Evolutionary conservation across 345 rosid genomes (phyloP).

Genomic region (Pistacia integerrima): DNA sequence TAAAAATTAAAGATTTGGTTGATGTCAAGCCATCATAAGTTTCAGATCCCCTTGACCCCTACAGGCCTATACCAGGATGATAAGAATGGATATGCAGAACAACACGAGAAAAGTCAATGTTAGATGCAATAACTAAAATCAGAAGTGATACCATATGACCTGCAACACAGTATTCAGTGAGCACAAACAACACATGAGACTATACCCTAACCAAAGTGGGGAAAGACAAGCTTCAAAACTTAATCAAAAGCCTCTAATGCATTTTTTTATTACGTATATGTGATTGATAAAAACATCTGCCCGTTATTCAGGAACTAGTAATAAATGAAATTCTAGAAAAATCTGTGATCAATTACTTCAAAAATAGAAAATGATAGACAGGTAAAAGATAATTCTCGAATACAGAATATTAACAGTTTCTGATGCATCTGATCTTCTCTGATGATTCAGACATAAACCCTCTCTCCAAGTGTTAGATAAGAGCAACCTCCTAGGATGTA

Average conservation of each 20-base stretch:
- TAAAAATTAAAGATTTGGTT: neutral
- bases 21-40: neutral
- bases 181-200: neutral
- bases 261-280: neutral
- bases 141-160: neutral
- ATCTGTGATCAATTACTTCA: neutral
- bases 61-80: too few species aligned
- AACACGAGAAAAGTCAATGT: neutral
- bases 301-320: neutral
- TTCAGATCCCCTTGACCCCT: neutral
- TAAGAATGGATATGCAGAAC: neutral
- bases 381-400: neutral
- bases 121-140: neutral
- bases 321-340: neutral
- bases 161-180: neutral
- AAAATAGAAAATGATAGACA: neutral
- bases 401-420: neutral
- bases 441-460: neutral
- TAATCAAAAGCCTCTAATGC: neutral
- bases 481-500: neutral
- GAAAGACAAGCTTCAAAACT: neutral
- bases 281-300: neutral
- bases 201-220: neutral
- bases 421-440: constrained; percentile 14
- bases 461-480: neutral